Base-by-base conservation (phyloP, 2,329 filamentous ascomycete species). In the Fusarium odoratissimum region DNA sequence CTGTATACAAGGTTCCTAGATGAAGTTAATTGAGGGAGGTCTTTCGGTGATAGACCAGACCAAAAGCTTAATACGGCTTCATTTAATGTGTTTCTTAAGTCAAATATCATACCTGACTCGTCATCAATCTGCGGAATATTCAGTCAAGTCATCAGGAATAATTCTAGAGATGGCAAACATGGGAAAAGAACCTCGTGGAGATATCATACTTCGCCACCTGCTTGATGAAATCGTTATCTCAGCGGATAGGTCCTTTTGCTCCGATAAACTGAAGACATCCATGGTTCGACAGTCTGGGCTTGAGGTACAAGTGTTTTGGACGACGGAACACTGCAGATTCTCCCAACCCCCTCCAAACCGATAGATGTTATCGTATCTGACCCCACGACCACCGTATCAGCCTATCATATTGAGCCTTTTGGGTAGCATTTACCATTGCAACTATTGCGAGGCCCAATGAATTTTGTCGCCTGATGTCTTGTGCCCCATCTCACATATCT, bases 401-500 rank as follows among this genome's bases (percentile, higher is more conserved):
- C 33, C 51, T 55, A 41, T 41, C 25, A 41, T 10, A 21, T 17
- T 4, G 7, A 6, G 2, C 10, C 3, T n/a, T 7, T 31, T 38
- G 35, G 35, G 51, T 55, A 55, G n/a, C 35, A 55, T 41, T 17
- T 13, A 28, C 30, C 40, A 35, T 21, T 57, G 38, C 13, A 57
- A 57, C 54, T 57, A 33, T 56, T 46, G 12, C 37, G 21, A 56
- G 6, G n/a, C 35, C 54, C 56, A 59, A 59, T 49, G 9, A 30
- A 28, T 4, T 4, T 10, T 17, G 12, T 21, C 19, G 49, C 49
- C 49, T n/a, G 23, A n/a, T 38, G 23, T 52, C 33, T 13, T 21
- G 33, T 38, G 49, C 49, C 49, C 49, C 33, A 37, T 28, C 8
- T 33, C 21, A 13, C 30, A 49, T 23, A 23, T 49, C 17, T 31